Evolutionary conservation across 164 flowering plant genomes (phyloP).

Genomic region (Cinnamomum chago): DNA sequence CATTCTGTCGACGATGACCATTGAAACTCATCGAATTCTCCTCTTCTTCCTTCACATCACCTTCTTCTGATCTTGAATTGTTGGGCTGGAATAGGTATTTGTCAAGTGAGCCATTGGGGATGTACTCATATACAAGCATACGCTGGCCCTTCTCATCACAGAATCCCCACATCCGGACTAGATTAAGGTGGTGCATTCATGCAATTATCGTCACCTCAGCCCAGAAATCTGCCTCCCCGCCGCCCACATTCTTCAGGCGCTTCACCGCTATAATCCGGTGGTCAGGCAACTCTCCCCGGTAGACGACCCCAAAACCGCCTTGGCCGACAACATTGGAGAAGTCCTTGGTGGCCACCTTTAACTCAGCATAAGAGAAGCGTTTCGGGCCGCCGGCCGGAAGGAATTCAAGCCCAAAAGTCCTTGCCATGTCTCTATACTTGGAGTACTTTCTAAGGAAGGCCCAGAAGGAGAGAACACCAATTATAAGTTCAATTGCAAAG

Average conservation of each 20-base stretch:
- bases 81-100: slow-evolving; percentile 34
- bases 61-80: neutral
- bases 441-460: slow-evolving; percentile 60
- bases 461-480: slow-evolving; percentile 58
- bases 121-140: slow-evolving; percentile 62
- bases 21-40: neutral
- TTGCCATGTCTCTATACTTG: slow-evolving; percentile 72
- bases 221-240: slow-evolving; percentile 73
- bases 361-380: slow-evolving; percentile 56
- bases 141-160: slow-evolving; percentile 66
- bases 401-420: slow-evolving; percentile 59
- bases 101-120: slow-evolving; percentile 61
- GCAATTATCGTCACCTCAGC: slow-evolving; percentile 83
- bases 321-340: slow-evolving; percentile 54
- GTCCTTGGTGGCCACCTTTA: slow-evolving; percentile 56
- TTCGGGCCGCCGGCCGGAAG: slow-evolving; percentile 72
- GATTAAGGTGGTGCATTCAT: slow-evolving; percentile 80
- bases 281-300: slow-evolving; percentile 54
- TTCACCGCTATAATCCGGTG: slow-evolving; percentile 65
- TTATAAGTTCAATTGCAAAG: slow-evolving; percentile 57
- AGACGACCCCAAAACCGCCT: slow-evolving; percentile 76
- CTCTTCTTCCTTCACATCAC: neutral
- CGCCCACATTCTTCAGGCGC: slow-evolving; percentile 40
- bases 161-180: slow-evolving; percentile 77
- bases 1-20: neutral